Evolutionary conservation across 164 flowering plant species (phyloP), one percentile per base, ranked within the genome.

Genomic region (Santalum album): DNA sequence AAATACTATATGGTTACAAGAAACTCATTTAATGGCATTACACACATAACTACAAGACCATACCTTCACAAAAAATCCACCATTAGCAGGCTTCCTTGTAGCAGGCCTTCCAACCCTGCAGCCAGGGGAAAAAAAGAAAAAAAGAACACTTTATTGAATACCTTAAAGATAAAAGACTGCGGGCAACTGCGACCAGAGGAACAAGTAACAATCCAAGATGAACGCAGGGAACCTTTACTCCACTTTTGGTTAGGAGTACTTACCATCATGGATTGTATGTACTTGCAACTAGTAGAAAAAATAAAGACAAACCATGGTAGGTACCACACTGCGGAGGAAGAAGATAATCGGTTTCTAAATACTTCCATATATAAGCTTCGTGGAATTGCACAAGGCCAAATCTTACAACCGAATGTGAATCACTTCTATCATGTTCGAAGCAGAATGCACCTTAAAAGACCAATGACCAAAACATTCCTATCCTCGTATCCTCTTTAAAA

Each of bases 41-140:
- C n/a, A n/a, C n/a, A 36, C 12, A 36, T 6, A 2, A 2, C 40
- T 6, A 6, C 15, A 7, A 36, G 16, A 36, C 7, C 12, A 6
- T n/a, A 22, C 94, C 90, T 76, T 79, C 21, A 59, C 65, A 47
- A 34, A 44, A 55, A 66, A 71, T 20, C 69, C 65, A 51, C 76
- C 73, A 62, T 73, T 72, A 22, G 62, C 59, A 47, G 63, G 48
- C 51, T 52, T 68, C 68, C 70, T 74, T 58, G 63, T 76, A 25
- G 55, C 49, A 3, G 59, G 50, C 12, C 56, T 74, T 36, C 59
- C 69, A 64, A 60, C 49, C 73, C 95, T 86, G 83, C 81, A 80
- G 0, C 40, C 48, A 77, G n/a, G n/a, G n/a, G n/a, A n/a, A 29
- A 63, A 61, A 49, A 2, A 18, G 47, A 54, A 25, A 18, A 29